Percentiles rank a stretch among this genome's conserved stretches.
Conservation (phyloP, 257 asterid genomes). For the Solanum bukasovii region DNA sequence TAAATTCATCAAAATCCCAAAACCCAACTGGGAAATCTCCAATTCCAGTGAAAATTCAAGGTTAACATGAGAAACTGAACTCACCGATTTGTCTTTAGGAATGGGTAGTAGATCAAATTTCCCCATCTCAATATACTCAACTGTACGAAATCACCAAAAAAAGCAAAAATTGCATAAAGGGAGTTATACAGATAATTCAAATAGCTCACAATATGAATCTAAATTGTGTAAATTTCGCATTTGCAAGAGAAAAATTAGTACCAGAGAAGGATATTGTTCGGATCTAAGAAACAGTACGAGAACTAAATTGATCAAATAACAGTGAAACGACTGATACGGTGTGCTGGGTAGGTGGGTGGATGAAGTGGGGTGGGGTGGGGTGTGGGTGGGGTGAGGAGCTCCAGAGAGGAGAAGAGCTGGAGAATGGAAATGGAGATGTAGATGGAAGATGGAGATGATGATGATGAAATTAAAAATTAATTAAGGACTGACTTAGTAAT, state of each 20-base stretch:
- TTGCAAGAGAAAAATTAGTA: background rate
- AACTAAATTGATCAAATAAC: background rate
- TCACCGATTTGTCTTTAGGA: conserved; percentile 75
- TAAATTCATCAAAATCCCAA: background rate
- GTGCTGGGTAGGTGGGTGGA: background rate
- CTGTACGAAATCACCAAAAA: conserved; percentile 18
- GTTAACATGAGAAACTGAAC: background rate
- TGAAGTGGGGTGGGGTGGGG: background rate
- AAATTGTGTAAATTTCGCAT: background rate
- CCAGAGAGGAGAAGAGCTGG: conserved; percentile 2
- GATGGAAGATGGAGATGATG: background rate
- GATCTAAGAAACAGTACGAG: background rate
- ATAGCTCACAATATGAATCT: background rate
- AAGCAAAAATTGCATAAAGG: background rate
- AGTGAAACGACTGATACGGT: background rate
- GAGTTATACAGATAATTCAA: background rate
- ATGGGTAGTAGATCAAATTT: conserved; percentile 86
- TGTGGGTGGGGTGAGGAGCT: background rate
- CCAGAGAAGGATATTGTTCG: background rate
- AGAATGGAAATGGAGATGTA: background rate
- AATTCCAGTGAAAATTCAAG: background rate
- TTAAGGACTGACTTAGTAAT: background rate
- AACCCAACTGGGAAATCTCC: background rate
- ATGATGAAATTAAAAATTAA: background rate
- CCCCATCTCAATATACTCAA: conserved; percentile 50